Percentiles rank a stretch among this genome's conserved stretches.
Conservation (phyloP, 78 protist species). For the Isochrysis galbana region DNA sequence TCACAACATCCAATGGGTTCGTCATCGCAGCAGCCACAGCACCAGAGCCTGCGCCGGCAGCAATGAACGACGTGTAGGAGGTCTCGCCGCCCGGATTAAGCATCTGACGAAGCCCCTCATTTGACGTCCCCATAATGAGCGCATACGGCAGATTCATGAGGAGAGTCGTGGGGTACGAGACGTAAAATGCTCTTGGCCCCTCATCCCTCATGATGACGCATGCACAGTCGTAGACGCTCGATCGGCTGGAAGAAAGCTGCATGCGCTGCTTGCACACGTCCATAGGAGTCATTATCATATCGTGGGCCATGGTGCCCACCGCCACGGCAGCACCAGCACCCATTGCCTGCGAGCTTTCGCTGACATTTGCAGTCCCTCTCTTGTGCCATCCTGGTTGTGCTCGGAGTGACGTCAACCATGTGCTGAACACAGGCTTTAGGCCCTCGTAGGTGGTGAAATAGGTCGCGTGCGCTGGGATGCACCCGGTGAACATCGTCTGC, state of each 20-base stretch:
- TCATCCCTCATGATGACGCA: constrained; percentile 48
- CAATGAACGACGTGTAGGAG: too few relatives aligned
- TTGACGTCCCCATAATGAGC: constrained; percentile 48
- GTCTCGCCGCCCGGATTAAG: too few relatives aligned
- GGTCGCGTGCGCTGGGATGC: constrained; percentile 67
- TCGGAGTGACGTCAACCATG: constrained; percentile 54
- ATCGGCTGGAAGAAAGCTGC: constrained; percentile 35
- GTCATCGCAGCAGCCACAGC: constrained; percentile 66
- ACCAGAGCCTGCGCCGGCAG: constrained; percentile 21
- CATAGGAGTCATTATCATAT: constrained; percentile 74
- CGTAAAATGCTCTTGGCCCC: constrained; percentile 60
- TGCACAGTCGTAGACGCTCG: constrained; percentile 33
- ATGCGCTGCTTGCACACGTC: constrained; percentile 71
- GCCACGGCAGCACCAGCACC: constrained; percentile 49
- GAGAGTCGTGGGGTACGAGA: constrained; percentile 64
- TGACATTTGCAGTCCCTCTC: too few relatives aligned
- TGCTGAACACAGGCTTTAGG: background rate
- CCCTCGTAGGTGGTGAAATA: constrained; percentile 46
- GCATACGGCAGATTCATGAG: constrained; percentile 72
- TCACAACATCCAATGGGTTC: constrained; percentile 74
- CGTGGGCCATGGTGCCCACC: constrained; percentile 45
- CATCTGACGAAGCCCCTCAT: constrained; percentile 57
- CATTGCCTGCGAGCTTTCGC: constrained; percentile 46
- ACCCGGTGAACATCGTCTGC: background rate
- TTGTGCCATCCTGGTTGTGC: too few relatives aligned